Percentiles rank a stretch among this genome's conserved stretches.
Evolutionary conservation across 495 filamentous ascomycete species (phyloP).

Genomic region (Niebla homalea): DNA sequence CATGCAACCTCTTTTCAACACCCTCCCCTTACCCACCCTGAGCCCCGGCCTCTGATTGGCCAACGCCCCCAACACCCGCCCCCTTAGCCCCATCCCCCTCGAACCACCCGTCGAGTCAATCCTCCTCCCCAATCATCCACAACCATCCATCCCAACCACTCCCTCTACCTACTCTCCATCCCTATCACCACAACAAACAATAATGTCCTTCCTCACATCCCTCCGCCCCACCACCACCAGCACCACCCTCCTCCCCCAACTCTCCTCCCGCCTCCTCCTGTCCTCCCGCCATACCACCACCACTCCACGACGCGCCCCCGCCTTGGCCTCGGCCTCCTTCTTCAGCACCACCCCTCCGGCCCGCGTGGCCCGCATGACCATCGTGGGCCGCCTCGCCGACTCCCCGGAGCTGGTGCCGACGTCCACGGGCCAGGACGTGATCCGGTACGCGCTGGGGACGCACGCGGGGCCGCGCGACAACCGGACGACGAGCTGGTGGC

Average conservation of each 20-base stretch:
- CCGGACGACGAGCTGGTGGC: constrained; percentile 64
- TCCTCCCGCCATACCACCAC: constrained; percentile 26
- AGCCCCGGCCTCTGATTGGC: constrained; percentile 3
- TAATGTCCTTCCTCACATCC: constrained; percentile 14
- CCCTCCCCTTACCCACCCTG: too few relatives aligned
- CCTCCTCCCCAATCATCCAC: not conserved
- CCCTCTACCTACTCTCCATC: not conserved
- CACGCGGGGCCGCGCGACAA: constrained; percentile 44
- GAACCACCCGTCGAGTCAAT: not conserved
- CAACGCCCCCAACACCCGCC: not conserved
- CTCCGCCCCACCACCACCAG: constrained; percentile 6
- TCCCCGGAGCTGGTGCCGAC: constrained; percentile 56
- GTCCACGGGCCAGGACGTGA: constrained; percentile 49
- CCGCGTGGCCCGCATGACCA: constrained; percentile 44
- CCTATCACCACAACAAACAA: not conserved
- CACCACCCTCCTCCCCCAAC: not conserved
- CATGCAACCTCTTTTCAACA: too few relatives aligned
- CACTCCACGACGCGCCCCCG: constrained; percentile 14
- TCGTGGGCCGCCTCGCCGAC: constrained; percentile 61
- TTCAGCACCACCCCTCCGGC: constrained; percentile 33
- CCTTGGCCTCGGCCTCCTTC: constrained; percentile 20
- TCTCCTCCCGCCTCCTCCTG: constrained; percentile 12
- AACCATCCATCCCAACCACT: not conserved
- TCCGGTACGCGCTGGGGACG: constrained; percentile 45
- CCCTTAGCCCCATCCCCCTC: not conserved